Percentiles rank a stretch among this genome's conserved stretches.
Conservation (phyloP, 2,329 filamentous ascomycete species). For the Ambrosiella beaveri region DNA sequence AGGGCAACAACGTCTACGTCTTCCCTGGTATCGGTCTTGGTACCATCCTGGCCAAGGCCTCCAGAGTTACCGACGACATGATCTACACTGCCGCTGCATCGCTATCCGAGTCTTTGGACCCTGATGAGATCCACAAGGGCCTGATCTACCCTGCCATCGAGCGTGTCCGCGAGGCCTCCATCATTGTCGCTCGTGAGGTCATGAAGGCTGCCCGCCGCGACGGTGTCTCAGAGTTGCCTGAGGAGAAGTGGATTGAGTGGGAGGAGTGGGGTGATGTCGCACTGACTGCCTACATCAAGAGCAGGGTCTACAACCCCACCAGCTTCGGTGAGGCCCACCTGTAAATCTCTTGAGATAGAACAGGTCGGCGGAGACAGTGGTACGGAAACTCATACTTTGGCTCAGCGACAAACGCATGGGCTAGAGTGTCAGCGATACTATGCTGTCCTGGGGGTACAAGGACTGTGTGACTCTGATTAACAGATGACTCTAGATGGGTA, state of each 20-base stretch:
- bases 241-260: conserved; percentile 55
- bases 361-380: background rate
- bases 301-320: conserved; percentile 41
- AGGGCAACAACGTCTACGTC: conserved; percentile 80
- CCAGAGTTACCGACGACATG: conserved; percentile 83
- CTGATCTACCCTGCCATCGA: conserved; percentile 84
- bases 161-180: conserved; percentile 77
- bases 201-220: conserved; percentile 81
- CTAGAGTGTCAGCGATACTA: background rate
- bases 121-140: conserved; percentile 64
- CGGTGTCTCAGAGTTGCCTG: conserved; percentile 52
- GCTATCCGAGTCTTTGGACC: conserved; percentile 59
- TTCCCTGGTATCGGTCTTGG: conserved; percentile 94
- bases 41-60: conserved; percentile 77
- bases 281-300: conserved; percentile 42
- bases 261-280: conserved; percentile 52
- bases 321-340: conserved; percentile 24
- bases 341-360: conserved; percentile 14
- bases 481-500: background rate
- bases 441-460: background rate
- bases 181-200: conserved; percentile 74
- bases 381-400: background rate
- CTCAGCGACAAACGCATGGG: background rate
- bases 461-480: background rate
- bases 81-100: conserved; percentile 84